Evolutionary conservation across 2,329 filamentous ascomycete species (phyloP).

Genomic region (Simplicillium aogashimaense): DNA sequence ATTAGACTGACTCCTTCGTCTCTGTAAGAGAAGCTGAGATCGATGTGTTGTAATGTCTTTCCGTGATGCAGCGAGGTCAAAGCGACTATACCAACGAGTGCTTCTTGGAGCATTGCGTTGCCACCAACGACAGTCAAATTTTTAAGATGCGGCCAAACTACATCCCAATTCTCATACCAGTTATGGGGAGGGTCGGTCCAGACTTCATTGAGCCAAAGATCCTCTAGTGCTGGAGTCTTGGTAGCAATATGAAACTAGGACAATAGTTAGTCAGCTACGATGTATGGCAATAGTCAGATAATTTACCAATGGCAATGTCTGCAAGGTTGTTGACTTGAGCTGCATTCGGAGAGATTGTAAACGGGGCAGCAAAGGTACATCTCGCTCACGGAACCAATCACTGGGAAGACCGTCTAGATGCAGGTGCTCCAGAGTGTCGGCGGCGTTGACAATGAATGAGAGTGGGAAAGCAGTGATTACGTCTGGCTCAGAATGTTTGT

Average conservation of each 20-base stretch:
- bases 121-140: constrained; percentile 15
- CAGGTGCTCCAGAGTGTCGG: constrained; percentile 13
- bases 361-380: constrained; percentile 13
- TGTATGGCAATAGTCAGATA: background rate
- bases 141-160: constrained; percentile 19
- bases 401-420: constrained; percentile 12
- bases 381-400: constrained; percentile 8
- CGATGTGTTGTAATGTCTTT: constrained; percentile 17
- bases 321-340: constrained; percentile 15
- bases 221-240: constrained; percentile 19
- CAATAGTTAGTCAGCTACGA: constrained; percentile 4
- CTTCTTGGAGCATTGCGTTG: constrained; percentile 6
- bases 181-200: constrained; percentile 8
- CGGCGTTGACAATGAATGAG: constrained; percentile 11
- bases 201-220: constrained; percentile 19
- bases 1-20: background rate
- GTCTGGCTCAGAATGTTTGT: background rate
- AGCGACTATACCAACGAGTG: constrained; percentile 1
- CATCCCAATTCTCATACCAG: constrained; percentile 10
- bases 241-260: constrained; percentile 14
- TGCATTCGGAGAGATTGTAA: too few species aligned
- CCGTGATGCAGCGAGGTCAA: constrained; percentile 17
- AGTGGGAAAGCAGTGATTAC: constrained; percentile 11
- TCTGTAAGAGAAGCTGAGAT: constrained; percentile 17
- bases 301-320: too few species aligned